Base-by-base conservation (phyloP, 257 asterid genomes). In the Nicotiana attenuata region DNA sequence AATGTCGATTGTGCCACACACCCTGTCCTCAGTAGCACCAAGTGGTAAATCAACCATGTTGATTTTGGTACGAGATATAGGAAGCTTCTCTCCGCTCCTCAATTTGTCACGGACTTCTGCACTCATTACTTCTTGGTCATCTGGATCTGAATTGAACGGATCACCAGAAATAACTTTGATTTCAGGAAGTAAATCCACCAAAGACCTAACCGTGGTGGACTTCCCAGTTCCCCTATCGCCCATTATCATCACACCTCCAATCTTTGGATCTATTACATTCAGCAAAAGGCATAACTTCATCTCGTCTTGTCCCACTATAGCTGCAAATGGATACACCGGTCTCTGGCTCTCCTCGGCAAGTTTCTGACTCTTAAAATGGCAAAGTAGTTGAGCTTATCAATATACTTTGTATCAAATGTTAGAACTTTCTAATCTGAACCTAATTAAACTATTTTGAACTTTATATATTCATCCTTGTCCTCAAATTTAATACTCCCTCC, bases 211-310 rank as follows among this genome's bases (percentile, higher is more conserved):
- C 1, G 97, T 86, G 0, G 99, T 96, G 47, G 99, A 96, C 79
- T 96, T 96, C 77, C 99, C 98, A 0, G 99, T 96, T 80, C 99
- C 98, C 65, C 99, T 88, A 67, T 96, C 98, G 7, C 98, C 97
- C 99, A 96, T 94, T 65, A 96, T 96, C 98, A 96, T 96, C 50
- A 96, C 99, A 11, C 98, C 98, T 67, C 99, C 98, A n/a, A 96
- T 96, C 83, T 96, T 94, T 4, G 98, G 98, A 77, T 96, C 99
- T 29, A 96, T 93, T 63, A 96, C 98, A 81, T 96, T 96, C 83
- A 94, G 80, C 65, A 92, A 83, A 35, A 93, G 97, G 87, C 97
- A 94, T 17, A 94, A 88, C 67, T 96, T 96, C 99, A 96, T 96
- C 87, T 96, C 98, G 33, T 94, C 98, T 83, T 96, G 99, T 52